phyloP scores from a whole-genome alignment of 306 rosid species.

The Crotalaria pallida region DNA sequence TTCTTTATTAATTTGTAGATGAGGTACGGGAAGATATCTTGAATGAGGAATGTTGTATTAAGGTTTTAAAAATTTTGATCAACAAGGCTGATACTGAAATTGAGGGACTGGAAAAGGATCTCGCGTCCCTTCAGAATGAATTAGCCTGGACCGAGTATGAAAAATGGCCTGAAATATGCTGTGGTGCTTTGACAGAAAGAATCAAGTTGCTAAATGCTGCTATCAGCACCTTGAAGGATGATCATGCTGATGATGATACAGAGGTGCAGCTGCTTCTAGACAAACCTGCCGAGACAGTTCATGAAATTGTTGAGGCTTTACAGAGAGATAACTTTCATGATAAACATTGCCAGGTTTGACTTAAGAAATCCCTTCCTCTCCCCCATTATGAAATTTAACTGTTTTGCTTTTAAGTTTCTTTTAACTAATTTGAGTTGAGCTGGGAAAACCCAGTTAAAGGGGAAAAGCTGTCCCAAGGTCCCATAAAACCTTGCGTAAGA shows the following conservation, averaged over 20 bases:
- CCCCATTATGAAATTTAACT: background rate
- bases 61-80: conserved; percentile 51
- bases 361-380: background rate
- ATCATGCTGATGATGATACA: conserved; percentile 7
- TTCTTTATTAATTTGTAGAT: conserved; percentile 38
- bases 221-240: conserved; percentile 38
- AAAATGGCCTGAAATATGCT: conserved; percentile 44
- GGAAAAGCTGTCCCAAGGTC: background rate
- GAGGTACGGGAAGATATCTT: conserved; percentile 56
- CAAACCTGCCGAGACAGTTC: conserved; percentile 46
- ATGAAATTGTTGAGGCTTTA: conserved; percentile 50
- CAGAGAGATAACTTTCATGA: conserved; percentile 27
- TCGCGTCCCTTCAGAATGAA: conserved; percentile 51
- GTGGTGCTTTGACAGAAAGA: conserved; percentile 47
- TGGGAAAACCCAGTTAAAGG: background rate
- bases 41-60: conserved; percentile 49
- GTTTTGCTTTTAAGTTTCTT: no score
- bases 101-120: conserved; percentile 54
- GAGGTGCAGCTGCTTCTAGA: conserved; percentile 34
- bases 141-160: conserved; percentile 38
- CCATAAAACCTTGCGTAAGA: background rate
- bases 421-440: background rate
- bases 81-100: conserved; percentile 51
- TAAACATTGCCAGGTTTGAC: conserved; percentile 48
- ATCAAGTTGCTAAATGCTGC: conserved; percentile 38